Conservation (phyloP, 768 basidiomycete species). For the Agrocybe chaxingu region DNA sequence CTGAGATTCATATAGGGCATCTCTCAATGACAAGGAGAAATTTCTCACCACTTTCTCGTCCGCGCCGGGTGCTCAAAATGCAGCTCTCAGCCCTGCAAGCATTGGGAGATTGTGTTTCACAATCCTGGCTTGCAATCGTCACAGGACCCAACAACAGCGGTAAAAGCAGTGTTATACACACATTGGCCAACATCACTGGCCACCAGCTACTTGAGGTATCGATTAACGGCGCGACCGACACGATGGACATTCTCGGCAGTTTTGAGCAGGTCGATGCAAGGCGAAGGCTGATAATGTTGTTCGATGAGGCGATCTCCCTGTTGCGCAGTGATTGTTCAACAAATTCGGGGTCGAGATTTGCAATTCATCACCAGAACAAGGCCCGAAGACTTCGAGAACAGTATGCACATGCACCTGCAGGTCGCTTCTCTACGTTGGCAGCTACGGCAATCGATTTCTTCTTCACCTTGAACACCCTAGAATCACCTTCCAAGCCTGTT, state of each 20-base stretch:
- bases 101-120: slow-evolving; percentile 64
- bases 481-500: slow-evolving; percentile 12
- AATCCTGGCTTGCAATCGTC: slow-evolving; percentile 88
- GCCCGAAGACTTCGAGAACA: slow-evolving; percentile 11
- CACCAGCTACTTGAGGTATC: slow-evolving; percentile 66
- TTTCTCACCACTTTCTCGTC: slow-evolving; percentile 30
- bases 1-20: slow-evolving; percentile 65
- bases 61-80: slow-evolving; percentile 53
- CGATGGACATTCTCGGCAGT: slow-evolving; percentile 90
- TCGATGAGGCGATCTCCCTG: slow-evolving; percentile 37
- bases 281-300: slow-evolving; percentile 33
- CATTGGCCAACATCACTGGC: slow-evolving; percentile 70
- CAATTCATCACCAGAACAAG: slow-evolving; percentile 8
- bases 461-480: slow-evolving; percentile 12
- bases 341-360: slow-evolving; percentile 23
- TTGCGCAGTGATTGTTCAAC: slow-evolving; percentile 38
- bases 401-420: slow-evolving; percentile 6
- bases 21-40: slow-evolving; percentile 39
- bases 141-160: slow-evolving; percentile 73
- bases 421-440: slow-evolving; percentile 3
- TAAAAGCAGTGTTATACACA: slow-evolving; percentile 73
- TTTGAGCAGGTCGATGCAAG: slow-evolving; percentile 85
- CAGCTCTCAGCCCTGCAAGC: slow-evolving; percentile 72
- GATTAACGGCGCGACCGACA: slow-evolving; percentile 86
- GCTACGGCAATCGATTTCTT: slow-evolving; percentile 5